Base-by-base conservation (phyloP, 2,329 filamentous ascomycete genomes). In the Lecanosticta acicola region DNA sequence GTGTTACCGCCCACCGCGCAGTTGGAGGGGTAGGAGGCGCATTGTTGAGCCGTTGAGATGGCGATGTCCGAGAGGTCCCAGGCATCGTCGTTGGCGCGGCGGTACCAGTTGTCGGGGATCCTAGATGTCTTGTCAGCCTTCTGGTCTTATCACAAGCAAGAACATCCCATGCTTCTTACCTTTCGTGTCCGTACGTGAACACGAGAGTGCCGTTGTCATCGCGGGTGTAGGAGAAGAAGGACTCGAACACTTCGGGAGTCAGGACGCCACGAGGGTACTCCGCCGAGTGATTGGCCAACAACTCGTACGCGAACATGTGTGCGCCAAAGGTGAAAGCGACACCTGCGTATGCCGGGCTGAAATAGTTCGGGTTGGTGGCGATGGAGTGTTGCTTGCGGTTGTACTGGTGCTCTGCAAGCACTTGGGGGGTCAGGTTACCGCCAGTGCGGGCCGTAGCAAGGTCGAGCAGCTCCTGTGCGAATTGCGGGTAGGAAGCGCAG, bases 341-440 rank as follows among this genome's bases (percentile, higher is more conserved):
- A 40, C 56, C 56, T 10, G 56, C 53, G 39, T 59, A 59, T 13
- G 53, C 43, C 7, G 56, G 56, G 10, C 47, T 46, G 50, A 54
- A 59, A 38, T 59, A 59, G 49, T 59, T 59, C 26, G 55, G 56
- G 42, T 59, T 59, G 43, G 50, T 59, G 46, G 56, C 56, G 37
- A 59, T 56, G 18, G 49, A 54, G 53, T 57, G 46, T 33, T 52
- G 39, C 50, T 59, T 59, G 44, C 56, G 53, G 45, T 58, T 58
- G 50, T 50, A 48, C 21, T 48, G 45, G 46, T 59, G 56, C 54
- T 59, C 46, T 29, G 56, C 56, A 21, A 58, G 39, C 19, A 58
- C 51, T 32, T 42, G 53, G 16, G 56, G 53, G 4, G 56, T 56
- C 34, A 59, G 48, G 36, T 48, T 48, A 18, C 56, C 56, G 13